Evolutionary conservation across 2,329 filamentous ascomycete genomes (phyloP).

Genomic region (Boeremia lycopersici): DNA sequence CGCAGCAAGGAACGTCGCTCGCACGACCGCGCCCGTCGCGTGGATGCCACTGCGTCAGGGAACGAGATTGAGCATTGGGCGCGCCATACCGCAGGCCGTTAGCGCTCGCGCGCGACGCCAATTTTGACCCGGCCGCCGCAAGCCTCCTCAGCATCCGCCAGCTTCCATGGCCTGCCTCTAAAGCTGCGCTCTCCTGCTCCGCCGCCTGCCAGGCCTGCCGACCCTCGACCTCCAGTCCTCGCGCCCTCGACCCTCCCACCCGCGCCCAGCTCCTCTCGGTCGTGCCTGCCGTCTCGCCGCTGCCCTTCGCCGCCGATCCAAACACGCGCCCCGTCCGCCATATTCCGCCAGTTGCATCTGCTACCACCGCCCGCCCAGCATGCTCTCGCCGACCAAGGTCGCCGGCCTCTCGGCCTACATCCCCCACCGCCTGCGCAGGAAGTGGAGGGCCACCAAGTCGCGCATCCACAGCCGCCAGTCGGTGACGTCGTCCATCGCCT

Average conservation of each 20-base stretch:
- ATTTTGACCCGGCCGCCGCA: constrained; percentile 31
- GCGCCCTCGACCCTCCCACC: constrained; percentile 6
- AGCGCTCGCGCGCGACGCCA: constrained; percentile 22
- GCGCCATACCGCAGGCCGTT: constrained; percentile 17
- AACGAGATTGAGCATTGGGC: constrained; percentile 24
- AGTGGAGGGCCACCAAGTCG: constrained; percentile 64
- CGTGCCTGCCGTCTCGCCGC: constrained; percentile 29
- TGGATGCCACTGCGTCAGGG: constrained; percentile 19
- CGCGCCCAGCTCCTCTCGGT: constrained; percentile 26
- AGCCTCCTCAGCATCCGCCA: constrained; percentile 42
- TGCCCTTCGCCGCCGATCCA: constrained; percentile 9
- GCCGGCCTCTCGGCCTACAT: constrained; percentile 59
- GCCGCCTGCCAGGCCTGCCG: constrained; percentile 22
- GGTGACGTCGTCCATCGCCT: constrained; percentile 74
- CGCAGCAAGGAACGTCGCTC: constrained; percentile 4
- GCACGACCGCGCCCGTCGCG: constrained; percentile 10
- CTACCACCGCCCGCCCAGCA: constrained; percentile 39
- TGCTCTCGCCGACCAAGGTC: constrained; percentile 52
- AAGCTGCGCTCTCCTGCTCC: constrained; percentile 32
- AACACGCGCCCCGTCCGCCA: constrained; percentile 7
- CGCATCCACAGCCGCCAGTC: constrained; percentile 70
- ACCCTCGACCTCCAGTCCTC: not conserved
- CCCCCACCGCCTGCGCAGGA: constrained; percentile 69
- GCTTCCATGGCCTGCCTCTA: constrained; percentile 36
- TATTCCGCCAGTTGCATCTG: constrained; percentile 20